phyloP scores from a whole-genome alignment of 2,329 filamentous ascomycete genomes.

The Lasiodiplodia gonubiensis region DNA sequence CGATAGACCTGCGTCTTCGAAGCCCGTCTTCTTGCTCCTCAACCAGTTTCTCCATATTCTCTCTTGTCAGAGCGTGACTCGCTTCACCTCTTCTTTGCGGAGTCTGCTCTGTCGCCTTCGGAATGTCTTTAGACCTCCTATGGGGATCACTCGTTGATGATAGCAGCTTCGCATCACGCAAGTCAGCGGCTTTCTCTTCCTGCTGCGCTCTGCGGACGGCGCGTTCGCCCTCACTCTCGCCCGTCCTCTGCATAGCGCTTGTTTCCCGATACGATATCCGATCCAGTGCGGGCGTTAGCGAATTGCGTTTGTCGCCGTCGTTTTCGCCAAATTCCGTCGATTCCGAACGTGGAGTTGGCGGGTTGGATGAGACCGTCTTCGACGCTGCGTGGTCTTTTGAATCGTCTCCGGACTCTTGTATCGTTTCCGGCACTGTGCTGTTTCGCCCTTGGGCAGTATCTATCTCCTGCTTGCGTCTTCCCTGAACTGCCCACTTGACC shows the following conservation, averaged over 20 bases:
- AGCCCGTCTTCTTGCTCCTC: constrained; percentile 17
- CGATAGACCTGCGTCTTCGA: background rate
- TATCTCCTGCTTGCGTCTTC: constrained; percentile 40
- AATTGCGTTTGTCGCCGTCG: background rate
- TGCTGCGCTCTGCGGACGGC: constrained; percentile 54
- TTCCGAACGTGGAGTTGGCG: constrained; percentile 34
- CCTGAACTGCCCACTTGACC: constrained; percentile 67
- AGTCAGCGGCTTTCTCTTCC: constrained; percentile 60
- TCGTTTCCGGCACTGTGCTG: constrained; percentile 1
- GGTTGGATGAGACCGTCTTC: constrained; percentile 17
- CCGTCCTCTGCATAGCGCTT: constrained; percentile 46
- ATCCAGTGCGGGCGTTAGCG: constrained; percentile 36
- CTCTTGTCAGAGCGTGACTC: constrained; percentile 43
- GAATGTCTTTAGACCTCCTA: constrained; percentile 32
- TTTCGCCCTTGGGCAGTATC: background rate
- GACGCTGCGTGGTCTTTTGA: background rate
- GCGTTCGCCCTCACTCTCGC: constrained; percentile 53
- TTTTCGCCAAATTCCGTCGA: constrained; percentile 42
- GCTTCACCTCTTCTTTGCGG: constrained; percentile 32
- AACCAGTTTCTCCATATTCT: constrained; percentile 30
- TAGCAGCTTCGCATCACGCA: constrained; percentile 62
- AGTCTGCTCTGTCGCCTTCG: constrained; percentile 31
- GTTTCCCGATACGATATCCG: constrained; percentile 44
- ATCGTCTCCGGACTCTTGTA: background rate
- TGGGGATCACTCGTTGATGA: constrained; percentile 51